phyloP scores from a whole-genome alignment of 768 basidiomycete species.

The Auriculariales sp. region DNA sequence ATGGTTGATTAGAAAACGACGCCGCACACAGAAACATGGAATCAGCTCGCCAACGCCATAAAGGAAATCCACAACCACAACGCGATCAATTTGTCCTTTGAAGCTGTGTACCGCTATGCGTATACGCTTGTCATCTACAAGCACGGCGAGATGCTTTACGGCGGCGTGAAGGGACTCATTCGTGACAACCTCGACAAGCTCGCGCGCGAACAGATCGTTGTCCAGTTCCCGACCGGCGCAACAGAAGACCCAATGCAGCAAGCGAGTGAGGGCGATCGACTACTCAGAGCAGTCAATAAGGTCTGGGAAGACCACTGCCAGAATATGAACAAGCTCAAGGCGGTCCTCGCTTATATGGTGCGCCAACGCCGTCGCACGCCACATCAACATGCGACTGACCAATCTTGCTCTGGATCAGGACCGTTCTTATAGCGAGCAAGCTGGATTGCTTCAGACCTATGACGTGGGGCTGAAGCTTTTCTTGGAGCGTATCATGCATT shows the following conservation, averaged over 20 bases:
- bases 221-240: slow-evolving; percentile 66
- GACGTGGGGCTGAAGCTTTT: slow-evolving; percentile 77
- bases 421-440: slow-evolving; percentile 66
- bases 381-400: neutral
- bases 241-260: slow-evolving; percentile 55
- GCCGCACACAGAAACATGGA: slow-evolving; percentile 79
- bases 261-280: slow-evolving; percentile 69
- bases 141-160: slow-evolving; percentile 73
- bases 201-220: slow-evolving; percentile 60
- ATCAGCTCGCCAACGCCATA: slow-evolving; percentile 68
- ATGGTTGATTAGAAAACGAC: too few relatives aligned
- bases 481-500: slow-evolving; percentile 55
- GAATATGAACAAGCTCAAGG: slow-evolving; percentile 76
- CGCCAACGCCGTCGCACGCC: slow-evolving; percentile 11
- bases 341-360: slow-evolving; percentile 95
- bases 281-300: slow-evolving; percentile 66
- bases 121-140: slow-evolving; percentile 90
- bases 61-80: slow-evolving; percentile 91
- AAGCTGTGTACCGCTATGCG: slow-evolving; percentile 87
- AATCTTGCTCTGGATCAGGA: slow-evolving; percentile 38
- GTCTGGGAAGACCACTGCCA: slow-evolving; percentile 92
- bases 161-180: slow-evolving; percentile 67
- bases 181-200: slow-evolving; percentile 70
- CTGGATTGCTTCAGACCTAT: slow-evolving; percentile 65
- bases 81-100: slow-evolving; percentile 74